phyloP scores from a whole-genome alignment of 768 basidiomycete species.

The Saitozyma sp. region DNA sequence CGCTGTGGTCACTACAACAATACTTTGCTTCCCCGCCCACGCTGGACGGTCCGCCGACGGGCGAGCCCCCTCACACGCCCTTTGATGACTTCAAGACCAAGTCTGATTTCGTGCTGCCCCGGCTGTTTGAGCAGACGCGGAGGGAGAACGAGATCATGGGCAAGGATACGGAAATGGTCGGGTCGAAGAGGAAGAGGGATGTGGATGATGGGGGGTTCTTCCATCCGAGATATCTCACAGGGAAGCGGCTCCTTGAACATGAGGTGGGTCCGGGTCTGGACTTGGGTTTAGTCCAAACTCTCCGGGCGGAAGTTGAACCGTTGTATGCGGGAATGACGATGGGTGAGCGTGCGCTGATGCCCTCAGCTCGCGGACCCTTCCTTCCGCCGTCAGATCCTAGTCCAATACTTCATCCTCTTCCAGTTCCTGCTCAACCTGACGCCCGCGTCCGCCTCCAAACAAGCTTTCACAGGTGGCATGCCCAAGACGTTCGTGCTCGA shows the following conservation, averaged over 20 bases:
- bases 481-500: conserved; percentile 41
- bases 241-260: conserved; percentile 37
- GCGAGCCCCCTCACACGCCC: conserved; percentile 15
- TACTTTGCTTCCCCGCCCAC: conserved; percentile 43
- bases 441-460: conserved; percentile 36
- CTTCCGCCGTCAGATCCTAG: conserved; percentile 46
- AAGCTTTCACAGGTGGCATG: conserved; percentile 48
- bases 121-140: conserved; percentile 37
- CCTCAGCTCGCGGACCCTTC: conserved; percentile 39
- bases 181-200: conserved; percentile 31
- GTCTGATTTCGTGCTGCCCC: conserved; percentile 41
- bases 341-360: neutral
- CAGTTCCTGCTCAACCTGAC: conserved; percentile 47
- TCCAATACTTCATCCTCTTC: conserved; percentile 49
- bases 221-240: conserved; percentile 44
- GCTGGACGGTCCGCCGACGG: conserved; percentile 24
- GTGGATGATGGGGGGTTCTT: conserved; percentile 28
- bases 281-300: no score
- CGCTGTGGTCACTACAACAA: conserved; percentile 46
- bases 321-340: neutral
- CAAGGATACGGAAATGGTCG: conserved; percentile 22
- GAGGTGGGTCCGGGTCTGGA: conserved; percentile 23
- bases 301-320: no score
- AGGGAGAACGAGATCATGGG: conserved; percentile 39
- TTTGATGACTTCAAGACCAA: conserved; percentile 41